Evolutionary conservation across 495 filamentous ascomycete genomes (phyloP).

Genomic region (Aspergillus bertholletiae): DNA sequence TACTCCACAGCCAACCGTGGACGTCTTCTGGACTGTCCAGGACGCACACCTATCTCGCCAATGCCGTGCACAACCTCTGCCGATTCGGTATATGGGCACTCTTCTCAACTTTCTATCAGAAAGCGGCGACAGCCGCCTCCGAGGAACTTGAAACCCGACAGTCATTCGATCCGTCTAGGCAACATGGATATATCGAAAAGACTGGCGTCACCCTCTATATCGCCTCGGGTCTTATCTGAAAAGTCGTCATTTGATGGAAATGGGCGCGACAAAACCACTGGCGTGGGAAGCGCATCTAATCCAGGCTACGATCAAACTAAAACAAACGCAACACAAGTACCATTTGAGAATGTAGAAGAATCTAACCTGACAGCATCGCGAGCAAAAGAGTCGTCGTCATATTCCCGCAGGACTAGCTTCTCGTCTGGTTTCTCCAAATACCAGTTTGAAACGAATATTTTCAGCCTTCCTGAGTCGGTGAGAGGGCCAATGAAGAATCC

Average conservation of each 20-base stretch:
- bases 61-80: conserved; percentile 15
- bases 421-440: conserved; percentile 7
- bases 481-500: not conserved
- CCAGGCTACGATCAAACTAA: conserved; percentile 10
- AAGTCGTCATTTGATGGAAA: conserved; percentile 21
- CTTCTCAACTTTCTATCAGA: conserved; percentile 20
- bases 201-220: conserved; percentile 24
- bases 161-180: conserved; percentile 25
- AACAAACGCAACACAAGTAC: conserved; percentile 4
- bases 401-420: conserved; percentile 25
- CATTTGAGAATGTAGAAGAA: conserved; percentile 4
- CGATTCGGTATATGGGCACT: conserved; percentile 16
- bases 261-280: conserved; percentile 13
- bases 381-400: conserved; percentile 24
- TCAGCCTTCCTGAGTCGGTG: conserved; percentile 2
- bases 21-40: not conserved
- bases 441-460: not conserved
- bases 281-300: conserved; percentile 11
- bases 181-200: conserved; percentile 32
- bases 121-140: conserved; percentile 24
- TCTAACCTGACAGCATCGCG: conserved; percentile 6
- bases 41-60: conserved; percentile 1
- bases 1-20: not conserved
- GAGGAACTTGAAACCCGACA: conserved; percentile 12
- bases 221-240: conserved; percentile 21